Evolutionary conservation across 2,329 filamentous ascomycete species (phyloP), one percentile per base, ranked within the genome.

Genomic region (Ascochyta rabiei): DNA sequence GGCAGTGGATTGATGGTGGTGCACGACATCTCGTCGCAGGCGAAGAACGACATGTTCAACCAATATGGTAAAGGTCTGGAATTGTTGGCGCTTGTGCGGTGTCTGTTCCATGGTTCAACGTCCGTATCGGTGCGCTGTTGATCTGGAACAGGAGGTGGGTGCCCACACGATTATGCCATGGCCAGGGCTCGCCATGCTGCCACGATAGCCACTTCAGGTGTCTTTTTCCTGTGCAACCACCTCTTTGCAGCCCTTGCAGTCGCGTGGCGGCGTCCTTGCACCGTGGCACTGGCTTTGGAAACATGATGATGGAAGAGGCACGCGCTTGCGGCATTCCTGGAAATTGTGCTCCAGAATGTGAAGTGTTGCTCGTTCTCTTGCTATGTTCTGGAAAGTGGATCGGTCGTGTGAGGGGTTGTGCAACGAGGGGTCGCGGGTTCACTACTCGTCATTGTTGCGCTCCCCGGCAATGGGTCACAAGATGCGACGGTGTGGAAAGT

Each of bases 201-300:
- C 53, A 56, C 53, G 48, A 51, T 48, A 31, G 33, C 48, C 44
- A 43, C 15, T 48, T 38, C 53, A 47, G 43, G 44, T 44, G 33
- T 47, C 47, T 55, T 55, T 50, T 55, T 47, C 38, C 28, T 56
- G 53, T 56, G 43, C 43, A 19, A 56, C 53, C 47, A 30, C 19
- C 33, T 42, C 43, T 46, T 43, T 21, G 48, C 48, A 47, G 47
- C 53, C 53, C 53, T 56, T 56, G 43, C 53, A 51, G 47, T 56
- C 53, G 47, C 53, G 53, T 56, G 53, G 53, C 53, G 53, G 43
- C 48, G 30, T 56, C 53, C 48, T 56, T 56, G 48, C 53, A 52
- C 53, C 48, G 39, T 52, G 48, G 37, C 43, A 48, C 28, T 44
- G 42, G 28, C 19, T 23, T 35, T 44, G 9, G 33, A 51, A 35